Evolutionary conservation across 2,329 filamentous ascomycete species (phyloP), one percentile per base, ranked within the genome.

Genomic region (Trichoderma sp.): DNA sequence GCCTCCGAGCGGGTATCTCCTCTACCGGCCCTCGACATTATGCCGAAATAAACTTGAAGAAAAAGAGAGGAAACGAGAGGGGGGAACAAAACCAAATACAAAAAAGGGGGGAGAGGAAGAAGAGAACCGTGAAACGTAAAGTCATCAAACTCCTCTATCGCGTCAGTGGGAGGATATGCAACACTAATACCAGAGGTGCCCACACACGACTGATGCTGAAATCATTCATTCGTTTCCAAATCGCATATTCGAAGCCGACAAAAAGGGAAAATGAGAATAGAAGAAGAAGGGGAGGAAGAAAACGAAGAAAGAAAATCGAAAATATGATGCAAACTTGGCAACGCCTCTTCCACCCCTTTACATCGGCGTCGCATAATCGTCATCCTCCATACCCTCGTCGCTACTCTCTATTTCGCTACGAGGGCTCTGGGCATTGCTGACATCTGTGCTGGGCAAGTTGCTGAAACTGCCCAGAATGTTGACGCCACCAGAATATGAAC

Each of bases 301-400:
- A 25, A 29, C 4, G 22, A 7, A 5, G 27, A 2, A 29, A 25
- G 1, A n/a, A 35, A 13, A 35, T 48, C 42, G 42, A 48, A 48
- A 10, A 7, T 48, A 13, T 48, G n/a, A 37, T 25, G 13, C 22
- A 52, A 54, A 37, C 7, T 22, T 15, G 15, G 37, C 13, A 35
- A 35, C 35, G 34, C 19, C 22, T 39, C 35, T 25, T 25, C 9
- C 52, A 22, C 34, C 37, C 32, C 6, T 56, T 60, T 25, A 72
- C 68, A 71, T 74, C 10, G 71, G 71, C n/a, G 72, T 74, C 32
- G 71, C 69, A 59, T 72, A 73, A 48, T 70, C 68, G 45, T 74
- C 76, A 34, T 85, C 86, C 77, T 85, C 86, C 78, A 86, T 84
- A 12, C 83, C 83, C 54, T 88, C 86, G 61, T 87, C 86, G 67